A percentile compares a stretch with the other conserved stretches of the same genome.
phyloP scores from a whole-genome alignment of 2,329 filamentous ascomycete genomes.

The Cercospora zeina region DNA sequence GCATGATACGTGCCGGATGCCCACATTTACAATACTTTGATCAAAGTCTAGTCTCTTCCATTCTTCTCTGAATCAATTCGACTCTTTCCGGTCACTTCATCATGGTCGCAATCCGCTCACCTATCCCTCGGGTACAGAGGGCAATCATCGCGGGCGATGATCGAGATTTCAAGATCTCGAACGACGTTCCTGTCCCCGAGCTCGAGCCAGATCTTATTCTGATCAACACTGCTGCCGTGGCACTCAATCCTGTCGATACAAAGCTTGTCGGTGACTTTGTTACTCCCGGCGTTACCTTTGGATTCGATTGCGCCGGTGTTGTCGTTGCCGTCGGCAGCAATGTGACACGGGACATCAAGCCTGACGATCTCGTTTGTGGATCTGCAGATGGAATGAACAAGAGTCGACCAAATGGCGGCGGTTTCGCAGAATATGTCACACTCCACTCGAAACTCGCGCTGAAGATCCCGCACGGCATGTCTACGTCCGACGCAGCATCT shows the following conservation, averaged over 20 bases:
- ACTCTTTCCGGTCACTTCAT: neutral
- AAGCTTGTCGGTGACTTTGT: constrained; percentile 39
- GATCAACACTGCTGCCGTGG: constrained; percentile 30
- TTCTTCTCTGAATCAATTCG: too few species aligned
- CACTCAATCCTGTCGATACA: constrained; percentile 43
- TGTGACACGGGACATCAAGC: constrained; percentile 37
- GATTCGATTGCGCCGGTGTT: constrained; percentile 54
- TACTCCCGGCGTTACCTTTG: constrained; percentile 37
- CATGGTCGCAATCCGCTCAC: neutral
- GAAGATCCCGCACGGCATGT: constrained; percentile 7
- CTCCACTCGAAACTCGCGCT: neutral
- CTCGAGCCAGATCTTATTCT: neutral
- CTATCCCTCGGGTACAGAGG: neutral
- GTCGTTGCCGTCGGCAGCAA: constrained; percentile 53
- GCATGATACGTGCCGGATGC: too few species aligned
- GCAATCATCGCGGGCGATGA: neutral
- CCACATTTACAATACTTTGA: too few species aligned
- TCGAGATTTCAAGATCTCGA: neutral
- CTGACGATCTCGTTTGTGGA: constrained; percentile 54
- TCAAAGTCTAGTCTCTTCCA: too few species aligned
- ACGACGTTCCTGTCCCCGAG: neutral
- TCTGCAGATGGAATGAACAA: constrained; percentile 50
- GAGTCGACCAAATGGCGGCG: constrained; percentile 48
- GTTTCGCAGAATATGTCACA: constrained; percentile 49
- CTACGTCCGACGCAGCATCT: neutral